Base-by-base conservation (phyloP, 192 early-diverging fungal species). In the Helicostylum pulchrum region DNA sequence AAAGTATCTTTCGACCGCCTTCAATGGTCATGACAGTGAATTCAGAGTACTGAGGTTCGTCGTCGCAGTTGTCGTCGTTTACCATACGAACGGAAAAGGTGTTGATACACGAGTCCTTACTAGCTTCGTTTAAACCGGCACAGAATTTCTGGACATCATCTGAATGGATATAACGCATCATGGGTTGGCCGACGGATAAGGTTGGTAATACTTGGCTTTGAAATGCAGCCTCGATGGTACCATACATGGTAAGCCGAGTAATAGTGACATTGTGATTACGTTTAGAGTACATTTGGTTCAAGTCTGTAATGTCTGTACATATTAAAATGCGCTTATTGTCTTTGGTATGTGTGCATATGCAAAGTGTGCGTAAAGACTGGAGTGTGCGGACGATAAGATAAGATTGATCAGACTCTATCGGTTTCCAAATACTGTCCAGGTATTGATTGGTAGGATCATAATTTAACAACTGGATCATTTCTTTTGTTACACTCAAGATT, bases 151-250 rank as follows among this genome's bases (percentile, higher is more conserved):
- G 44, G 7, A 72, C 43, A 51, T 72, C 71, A 19, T 72, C 60
- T 7, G 53, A 36, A 19, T 66, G 71, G 31, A 72, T 64, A 67
- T 57, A 66, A 0, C 65, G 65, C 71, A 72, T 72, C 60, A 72
- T 32, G 32, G 71, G 71, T 20, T 62, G 52, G 6, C 53, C 59
- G 12, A 55, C 32, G 54, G 39, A 32, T 59, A 26, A 53, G 11
- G 49, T 9, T 12, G 15, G 45, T 39, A 9, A 14, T 43, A 50
- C 50, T n/a, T 62, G 23, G 20, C 23, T 26, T 51, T 46, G 8
- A 45, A 68, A 61, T 15, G 50, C 47, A 44, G 71, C 56, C 19
- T 72, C 63, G 14, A 72, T 72, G 15, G 64, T 58, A 48, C 71
- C 71, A 67, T 72, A 72, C 12, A 50, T 44, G 7, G 54, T 66